These are phyloP conservation scores for Pseudoturritis turrita DNA, from an alignment of 345 rosid species.

Conservation along the genomic window DNA sequence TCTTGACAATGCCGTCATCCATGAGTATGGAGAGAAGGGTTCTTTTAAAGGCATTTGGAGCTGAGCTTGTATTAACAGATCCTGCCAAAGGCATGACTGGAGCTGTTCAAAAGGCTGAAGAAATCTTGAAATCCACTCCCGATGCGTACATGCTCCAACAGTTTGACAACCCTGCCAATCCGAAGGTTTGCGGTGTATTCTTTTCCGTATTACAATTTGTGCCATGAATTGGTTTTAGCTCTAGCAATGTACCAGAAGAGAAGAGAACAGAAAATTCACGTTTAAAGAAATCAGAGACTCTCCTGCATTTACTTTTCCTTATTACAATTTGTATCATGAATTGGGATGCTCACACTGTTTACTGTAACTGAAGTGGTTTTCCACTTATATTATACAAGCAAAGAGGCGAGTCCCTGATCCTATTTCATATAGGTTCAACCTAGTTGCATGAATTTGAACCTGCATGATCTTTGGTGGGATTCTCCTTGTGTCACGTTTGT, in stretches of 20 bases:
- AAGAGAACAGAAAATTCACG: background rate
- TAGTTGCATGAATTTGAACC: background rate
- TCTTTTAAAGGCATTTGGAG: constrained; percentile 84
- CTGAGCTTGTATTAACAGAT: constrained; percentile 79
- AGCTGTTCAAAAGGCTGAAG: constrained; percentile 71
- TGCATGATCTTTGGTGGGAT: background rate
- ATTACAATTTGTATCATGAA: no score
- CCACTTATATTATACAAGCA: background rate
- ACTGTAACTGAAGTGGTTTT: background rate
- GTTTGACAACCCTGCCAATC: constrained; percentile 89
- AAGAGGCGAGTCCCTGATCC: background rate
- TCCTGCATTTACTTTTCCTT: background rate
- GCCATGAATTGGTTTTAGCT: background rate
- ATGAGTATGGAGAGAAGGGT: constrained; percentile 87
- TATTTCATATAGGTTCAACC: background rate
- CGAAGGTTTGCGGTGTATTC: constrained; percentile 44
- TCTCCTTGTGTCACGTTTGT: background rate
- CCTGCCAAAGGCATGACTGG: constrained; percentile 80
- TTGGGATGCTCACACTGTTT: background rate
- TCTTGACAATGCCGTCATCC: constrained; percentile 76
- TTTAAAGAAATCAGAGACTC: background rate
- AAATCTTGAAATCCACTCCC: constrained; percentile 56
- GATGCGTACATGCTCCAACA: constrained; percentile 77
- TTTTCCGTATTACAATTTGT: background rate
- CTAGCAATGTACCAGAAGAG: background rate